Percentiles rank a stretch among this genome's conserved stretches.
Evolutionary conservation across 306 rosid genomes (phyloP).

Genomic region (Cyamopsis tetragonoloba): DNA sequence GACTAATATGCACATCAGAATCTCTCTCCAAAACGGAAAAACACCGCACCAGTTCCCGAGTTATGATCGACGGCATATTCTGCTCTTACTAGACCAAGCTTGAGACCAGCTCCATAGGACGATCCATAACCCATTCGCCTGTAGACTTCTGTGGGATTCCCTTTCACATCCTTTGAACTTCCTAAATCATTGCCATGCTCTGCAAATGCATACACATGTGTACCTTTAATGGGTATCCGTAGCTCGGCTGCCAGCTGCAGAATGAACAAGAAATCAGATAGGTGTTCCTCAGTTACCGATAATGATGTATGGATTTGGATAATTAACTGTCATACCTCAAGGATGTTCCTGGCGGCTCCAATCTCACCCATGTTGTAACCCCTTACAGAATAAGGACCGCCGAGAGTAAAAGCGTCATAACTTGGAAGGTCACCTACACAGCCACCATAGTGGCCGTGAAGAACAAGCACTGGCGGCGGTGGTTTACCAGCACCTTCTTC

Average conservation of each 20-base stretch:
- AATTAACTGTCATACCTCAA: slow-evolving; percentile 78
- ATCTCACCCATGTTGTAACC: slow-evolving; percentile 84
- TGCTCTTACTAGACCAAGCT: slow-evolving; percentile 68
- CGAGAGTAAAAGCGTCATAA: slow-evolving; percentile 76
- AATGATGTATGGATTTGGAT: too few species aligned
- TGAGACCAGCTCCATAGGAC: slow-evolving; percentile 65
- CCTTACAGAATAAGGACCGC: slow-evolving; percentile 85
- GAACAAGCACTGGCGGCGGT: slow-evolving; percentile 76
- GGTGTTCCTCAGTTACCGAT: background rate
- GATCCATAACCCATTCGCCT: slow-evolving; percentile 75
- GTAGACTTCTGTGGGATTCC: slow-evolving; percentile 74
- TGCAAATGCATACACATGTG: slow-evolving; percentile 64
- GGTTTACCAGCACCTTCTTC: slow-evolving; percentile 83
- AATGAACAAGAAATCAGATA: background rate
- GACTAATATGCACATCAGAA: slow-evolving; percentile 40
- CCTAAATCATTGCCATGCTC: slow-evolving; percentile 84
- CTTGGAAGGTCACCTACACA: slow-evolving; percentile 89
- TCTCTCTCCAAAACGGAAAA: slow-evolving; percentile 78
- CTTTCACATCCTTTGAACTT: slow-evolving; percentile 71
- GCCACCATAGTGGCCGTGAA: slow-evolving; percentile 82
- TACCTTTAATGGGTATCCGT: slow-evolving; percentile 60
- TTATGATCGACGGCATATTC: slow-evolving; percentile 76
- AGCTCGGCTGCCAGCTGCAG: slow-evolving; percentile 71
- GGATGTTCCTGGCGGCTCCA: slow-evolving; percentile 72
- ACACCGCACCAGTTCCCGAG: slow-evolving; percentile 61